Evolutionary conservation across 495 filamentous ascomycete species (phyloP), one percentile per base, ranked within the genome.

Genomic region (Podospora bellae-mahoneyi): DNA sequence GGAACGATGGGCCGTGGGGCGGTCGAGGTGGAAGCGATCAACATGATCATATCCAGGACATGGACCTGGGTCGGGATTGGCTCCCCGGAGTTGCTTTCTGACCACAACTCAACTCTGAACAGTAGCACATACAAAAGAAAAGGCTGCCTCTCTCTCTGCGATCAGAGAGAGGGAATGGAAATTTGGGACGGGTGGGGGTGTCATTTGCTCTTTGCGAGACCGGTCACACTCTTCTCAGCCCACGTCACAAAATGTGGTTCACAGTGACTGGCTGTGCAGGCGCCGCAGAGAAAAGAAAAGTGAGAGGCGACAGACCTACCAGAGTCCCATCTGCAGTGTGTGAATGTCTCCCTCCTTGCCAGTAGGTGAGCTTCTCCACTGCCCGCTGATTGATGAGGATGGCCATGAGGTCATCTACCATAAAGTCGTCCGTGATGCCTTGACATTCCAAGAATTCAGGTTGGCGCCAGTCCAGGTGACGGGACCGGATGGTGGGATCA

Each of bases 211-310:
- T 62, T 62, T 62, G 60, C 60, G 32, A 62, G 60, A 20, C 55
- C n/a, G 55, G 55, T 32, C 60, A 63, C 60, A 60, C 55, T 67
- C 59, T 53, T 53, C 34, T 39, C 23, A 26, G 60, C 59, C 58
- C 65, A 68, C 30, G 59, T 66, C 69, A 71, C 67, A 64, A 64
- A 66, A 70, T 68, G 55, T 71, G 74, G 74, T 74, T 65, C 55
- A 60, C 60, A 48, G 54, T 71, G 68, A 76, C 62, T 68, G 74
- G 68, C 64, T 68, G 69, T 58, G 57, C 61, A 73, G 68, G 66
- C 72, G 73, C 73, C 72, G 55, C 55, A 58, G 55, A 58, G 55
- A 44, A n/a, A 58, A 64, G 28, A 59, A 56, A 64, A 1, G 34
- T 19, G 23, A 26, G 23, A 58, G 26, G 23, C 23, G 23, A 19